Base-by-base conservation (phyloP, 768 basidiomycete genomes). In the Auriscalpium orientale region DNA sequence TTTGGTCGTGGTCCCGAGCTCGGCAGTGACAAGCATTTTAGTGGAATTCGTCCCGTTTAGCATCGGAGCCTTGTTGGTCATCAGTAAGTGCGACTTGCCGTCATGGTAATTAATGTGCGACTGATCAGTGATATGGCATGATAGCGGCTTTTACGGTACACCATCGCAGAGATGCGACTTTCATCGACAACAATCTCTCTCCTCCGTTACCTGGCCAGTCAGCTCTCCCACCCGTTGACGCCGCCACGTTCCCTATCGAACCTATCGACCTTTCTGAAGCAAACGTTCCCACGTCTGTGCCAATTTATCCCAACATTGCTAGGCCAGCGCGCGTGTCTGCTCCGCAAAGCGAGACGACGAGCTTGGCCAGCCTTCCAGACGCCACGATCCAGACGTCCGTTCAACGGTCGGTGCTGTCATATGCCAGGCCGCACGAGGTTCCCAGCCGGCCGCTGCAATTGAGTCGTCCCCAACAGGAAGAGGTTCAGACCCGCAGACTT, bases 1-100 rank as follows among this genome's bases (percentile, higher is more conserved):
- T 15, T 55, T 77, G n/a, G 73, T 71, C 2, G 54, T 76, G 37
- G 72, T 71, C 3, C 74, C 76, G 28, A 63, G 65, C 40, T 67
- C 69, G 13, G 63, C 65, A 5, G 56, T 59, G 40, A 72, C 73
- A n/a, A 70, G 67, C 47, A 56, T 72, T 9, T 46, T 77, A 6
- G 74, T 67, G 0, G 71, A 77, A 37, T 75, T 74, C 47, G 57
- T 79, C 16, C 75, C 76, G 1, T 75, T 72, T 57, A 70, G 72
- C 54, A 58, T 78, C 18, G 75, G 73, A 28, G 67, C 74, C 8
- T 53, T 79, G 11, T 55, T 72, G 18, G 76, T 78, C 18, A 62
- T 79, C 15, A 64, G 78, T 78, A 58, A 62, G 74, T 61, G 28
- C 47, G 18, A 38, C 55, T 53, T 45, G 51, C 54, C 13, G 36